A percentile compares a stretch with the other conserved stretches of the same genome.
Evolutionary conservation across 495 filamentous ascomycete genomes (phyloP).

Genomic region (Penicillium steckii): DNA sequence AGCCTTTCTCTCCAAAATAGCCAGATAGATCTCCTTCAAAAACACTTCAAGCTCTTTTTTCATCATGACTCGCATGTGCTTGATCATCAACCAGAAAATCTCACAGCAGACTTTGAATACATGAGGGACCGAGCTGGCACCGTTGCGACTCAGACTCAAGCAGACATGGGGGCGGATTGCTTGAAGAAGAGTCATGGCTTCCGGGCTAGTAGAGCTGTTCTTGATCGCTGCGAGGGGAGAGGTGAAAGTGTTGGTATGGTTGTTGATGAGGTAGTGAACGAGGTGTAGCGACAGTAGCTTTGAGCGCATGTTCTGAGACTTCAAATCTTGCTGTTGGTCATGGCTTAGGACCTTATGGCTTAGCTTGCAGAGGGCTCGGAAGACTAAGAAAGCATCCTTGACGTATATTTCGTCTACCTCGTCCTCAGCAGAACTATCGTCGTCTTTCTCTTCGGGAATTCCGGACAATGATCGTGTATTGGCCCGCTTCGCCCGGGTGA

Average conservation of each 20-base stretch:
- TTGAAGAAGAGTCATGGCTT: constrained; percentile 88
- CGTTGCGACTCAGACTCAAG: constrained; percentile 89
- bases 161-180: constrained; percentile 96
- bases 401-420: constrained; percentile 96
- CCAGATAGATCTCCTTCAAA: constrained; percentile 94
- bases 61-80: constrained; percentile 87
- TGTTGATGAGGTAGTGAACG: constrained; percentile 90
- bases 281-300: constrained; percentile 94
- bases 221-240: constrained; percentile 87
- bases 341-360: constrained; percentile 85
- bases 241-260: constrained; percentile 82
- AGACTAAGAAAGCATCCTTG: constrained; percentile 94
- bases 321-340: constrained; percentile 90
- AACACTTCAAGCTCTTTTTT: constrained; percentile 99
- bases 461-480: constrained; percentile 55
- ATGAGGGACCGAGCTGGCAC: constrained; percentile 81
- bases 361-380: constrained; percentile 95
- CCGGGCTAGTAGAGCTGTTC: constrained; percentile 79
- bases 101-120: constrained; percentile 97
- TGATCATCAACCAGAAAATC: constrained; percentile 96
- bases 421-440: constrained; percentile 66
- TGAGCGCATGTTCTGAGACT: constrained; percentile 92
- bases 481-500: constrained; percentile 72
- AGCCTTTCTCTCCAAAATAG: constrained; percentile 83
- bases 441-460: constrained; percentile 43